These are phyloP conservation scores for Lactifluus piperatus DNA, from an alignment of 768 basidiomycete genomes.

Conservation along the genomic window DNA sequence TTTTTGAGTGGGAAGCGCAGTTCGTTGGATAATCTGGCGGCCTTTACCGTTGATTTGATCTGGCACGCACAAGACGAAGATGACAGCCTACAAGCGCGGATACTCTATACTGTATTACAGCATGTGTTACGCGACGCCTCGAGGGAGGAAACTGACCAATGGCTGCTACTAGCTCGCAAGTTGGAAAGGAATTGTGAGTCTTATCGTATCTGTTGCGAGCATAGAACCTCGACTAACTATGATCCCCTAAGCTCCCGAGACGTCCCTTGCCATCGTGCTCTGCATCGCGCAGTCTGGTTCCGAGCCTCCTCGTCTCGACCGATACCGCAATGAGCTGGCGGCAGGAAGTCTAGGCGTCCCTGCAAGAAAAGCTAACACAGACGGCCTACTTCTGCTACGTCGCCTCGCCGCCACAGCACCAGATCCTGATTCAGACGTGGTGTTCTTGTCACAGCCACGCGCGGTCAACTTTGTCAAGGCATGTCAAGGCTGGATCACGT, in stretches of 20 bases:
- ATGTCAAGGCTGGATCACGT: constrained; percentile 73
- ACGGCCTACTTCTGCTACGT: constrained; percentile 62
- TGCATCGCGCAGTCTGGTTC: constrained; percentile 52
- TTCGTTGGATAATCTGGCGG: constrained; percentile 23
- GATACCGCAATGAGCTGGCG: constrained; percentile 86
- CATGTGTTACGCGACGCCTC: constrained; percentile 51
- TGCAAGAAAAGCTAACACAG: constrained; percentile 49
- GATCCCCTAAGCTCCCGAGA: constrained; percentile 49
- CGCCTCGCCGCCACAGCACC: constrained; percentile 70
- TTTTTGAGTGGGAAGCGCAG: constrained; percentile 26
- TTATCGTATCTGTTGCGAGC: background rate
- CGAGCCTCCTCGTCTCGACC: constrained; percentile 64
- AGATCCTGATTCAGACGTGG: constrained; percentile 63
- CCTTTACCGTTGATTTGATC: constrained; percentile 31
- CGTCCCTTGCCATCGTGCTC: constrained; percentile 55
- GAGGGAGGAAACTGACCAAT: constrained; percentile 60
- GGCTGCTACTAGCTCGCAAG: constrained; percentile 63
- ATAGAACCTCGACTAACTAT: background rate
- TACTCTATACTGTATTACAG: constrained; percentile 53
- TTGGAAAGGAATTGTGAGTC: constrained; percentile 53
- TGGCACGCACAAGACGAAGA: constrained; percentile 31
- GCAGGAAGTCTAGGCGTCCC: constrained; percentile 66
- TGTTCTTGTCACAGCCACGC: constrained; percentile 78
- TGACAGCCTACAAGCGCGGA: constrained; percentile 44
- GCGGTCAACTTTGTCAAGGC: constrained; percentile 83